A percentile compares a stretch with the other conserved stretches of the same genome.
phyloP scores from a whole-genome alignment of 139 green algal species.

The Coelastrella sp. region DNA sequence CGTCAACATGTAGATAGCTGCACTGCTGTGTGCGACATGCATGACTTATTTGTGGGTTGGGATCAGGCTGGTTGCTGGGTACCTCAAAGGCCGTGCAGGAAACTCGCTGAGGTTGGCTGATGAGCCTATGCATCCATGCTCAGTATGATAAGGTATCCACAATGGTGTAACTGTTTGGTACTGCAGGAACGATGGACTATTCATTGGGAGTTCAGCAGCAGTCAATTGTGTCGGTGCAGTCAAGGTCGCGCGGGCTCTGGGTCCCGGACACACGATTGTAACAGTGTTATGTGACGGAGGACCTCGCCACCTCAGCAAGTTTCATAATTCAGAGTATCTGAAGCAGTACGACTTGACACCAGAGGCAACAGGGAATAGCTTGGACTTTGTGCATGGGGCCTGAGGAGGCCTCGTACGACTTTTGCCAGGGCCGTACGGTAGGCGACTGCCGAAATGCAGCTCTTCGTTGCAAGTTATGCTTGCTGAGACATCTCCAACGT shows the following conservation, averaged over 20 bases:
- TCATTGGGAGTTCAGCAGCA: conserved; percentile 87
- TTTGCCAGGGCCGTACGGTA: too few relatives aligned
- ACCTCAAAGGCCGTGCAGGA: neutral
- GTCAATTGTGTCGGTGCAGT: conserved; percentile 95
- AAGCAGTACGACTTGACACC: conserved; percentile 45
- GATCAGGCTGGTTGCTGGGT: neutral
- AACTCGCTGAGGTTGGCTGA: neutral
- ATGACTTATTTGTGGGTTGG: too few relatives aligned
- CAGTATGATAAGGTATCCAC: too few relatives aligned
- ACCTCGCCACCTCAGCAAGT: conserved; percentile 90
- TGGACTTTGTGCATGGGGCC: conserved; percentile 12
- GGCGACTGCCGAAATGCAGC: too few relatives aligned
- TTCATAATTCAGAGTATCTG: conserved; percentile 90
- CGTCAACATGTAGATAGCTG: too few relatives aligned
- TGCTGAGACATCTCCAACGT: too few relatives aligned
- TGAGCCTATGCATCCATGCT: too few relatives aligned
- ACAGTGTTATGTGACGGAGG: conserved; percentile 95
- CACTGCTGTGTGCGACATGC: too few relatives aligned
- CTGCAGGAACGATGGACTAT: conserved; percentile 89
- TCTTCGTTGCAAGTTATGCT: too few relatives aligned
- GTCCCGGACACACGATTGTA: conserved; percentile 90
- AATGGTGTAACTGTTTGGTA: too few relatives aligned
- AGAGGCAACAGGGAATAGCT: neutral
- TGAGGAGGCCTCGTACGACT: neutral
- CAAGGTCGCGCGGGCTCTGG: conserved; percentile 85